These are phyloP conservation scores for Strobilomyces echinocephalus DNA, from an alignment of 768 basidiomycete species.

Conservation along the genomic window DNA sequence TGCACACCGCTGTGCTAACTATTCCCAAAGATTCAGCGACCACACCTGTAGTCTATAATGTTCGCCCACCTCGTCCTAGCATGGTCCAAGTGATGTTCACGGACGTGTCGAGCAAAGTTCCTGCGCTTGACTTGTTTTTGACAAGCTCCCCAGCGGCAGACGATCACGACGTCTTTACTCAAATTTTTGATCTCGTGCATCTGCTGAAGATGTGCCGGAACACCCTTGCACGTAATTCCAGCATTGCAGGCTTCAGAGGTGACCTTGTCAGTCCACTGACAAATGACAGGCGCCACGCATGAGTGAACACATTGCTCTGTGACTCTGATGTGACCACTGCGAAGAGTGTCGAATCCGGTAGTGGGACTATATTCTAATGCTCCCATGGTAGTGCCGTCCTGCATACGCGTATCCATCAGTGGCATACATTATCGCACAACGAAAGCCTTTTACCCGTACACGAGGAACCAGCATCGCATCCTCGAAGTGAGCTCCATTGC, in stretches of 20 bases:
- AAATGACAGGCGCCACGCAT: background rate
- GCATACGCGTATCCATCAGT: no score
- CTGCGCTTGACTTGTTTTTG: background rate
- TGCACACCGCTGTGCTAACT: no score
- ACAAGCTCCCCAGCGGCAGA: background rate
- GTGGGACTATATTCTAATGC: background rate
- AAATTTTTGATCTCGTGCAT: background rate
- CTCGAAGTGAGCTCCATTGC: background rate
- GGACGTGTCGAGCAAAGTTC: slow-evolving; percentile 1
- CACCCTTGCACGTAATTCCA: background rate
- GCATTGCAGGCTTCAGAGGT: background rate
- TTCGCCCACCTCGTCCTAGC: background rate
- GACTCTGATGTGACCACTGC: no score
- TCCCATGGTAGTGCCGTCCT: background rate
- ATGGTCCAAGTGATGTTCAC: slow-evolving; percentile 2
- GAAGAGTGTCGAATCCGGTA: background rate
- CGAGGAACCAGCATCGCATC: no score
- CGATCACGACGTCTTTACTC: background rate
- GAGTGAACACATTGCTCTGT: background rate
- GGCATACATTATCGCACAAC: background rate
- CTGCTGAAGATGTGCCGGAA: background rate
- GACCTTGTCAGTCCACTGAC: background rate
- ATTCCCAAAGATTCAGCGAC: no score
- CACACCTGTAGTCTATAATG: no score
- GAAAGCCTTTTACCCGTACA: background rate